Base-by-base conservation (phyloP, 169 alveolate genomes). In the Eimeria tenella region DNA sequence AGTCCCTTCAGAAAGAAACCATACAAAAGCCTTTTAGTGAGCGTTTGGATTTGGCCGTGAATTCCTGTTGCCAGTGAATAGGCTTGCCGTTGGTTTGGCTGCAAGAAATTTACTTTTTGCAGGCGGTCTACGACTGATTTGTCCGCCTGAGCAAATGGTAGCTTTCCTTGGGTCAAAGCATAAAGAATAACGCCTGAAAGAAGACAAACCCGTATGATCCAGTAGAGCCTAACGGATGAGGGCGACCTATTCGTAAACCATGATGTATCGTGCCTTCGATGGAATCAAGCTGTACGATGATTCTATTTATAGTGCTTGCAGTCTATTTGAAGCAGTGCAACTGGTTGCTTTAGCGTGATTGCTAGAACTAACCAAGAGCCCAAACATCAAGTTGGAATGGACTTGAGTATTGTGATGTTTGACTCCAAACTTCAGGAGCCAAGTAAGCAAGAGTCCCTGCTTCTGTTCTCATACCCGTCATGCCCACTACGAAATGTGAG, bases 371-470 rank as follows among this genome's bases (percentile, higher is more conserved):
- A 55, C 97, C 97, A 21, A 96, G 94, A 9, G 96, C 95, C 97
- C 97, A 96, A 7, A 96, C 95, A 71, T 96, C 97, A 31, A 96
- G 90, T 63, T 96, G 95, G 74, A 93, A 96, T 11, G 96, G 96
- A n/a, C 94, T 89, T 55, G 95, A 96, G 89, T 93, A 90, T 65
- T 86, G 93, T 9, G 97, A 95, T 42, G 92, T 94, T 74, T 95
- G 95, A 63, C 94, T 94, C 92, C 95, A 92, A 50, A 96, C 96
- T 82, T 96, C 97, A 15, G 97, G 97, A 21, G 97, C 97, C 74
- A 96, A 93, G 74, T 96, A 96, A 25, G 96, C 96, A 86, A 90
- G 95, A 49, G 97, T 96, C 19, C 97, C 97, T 21, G 96, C 96
- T 77, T 96, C 97, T 31, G 97, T 96, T 77, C 86, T 88, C 68